A percentile compares a stretch with the other conserved stretches of the same genome.
phyloP scores from a whole-genome alignment of 495 filamentous ascomycete species.

The Daldinia vernicosa region DNA sequence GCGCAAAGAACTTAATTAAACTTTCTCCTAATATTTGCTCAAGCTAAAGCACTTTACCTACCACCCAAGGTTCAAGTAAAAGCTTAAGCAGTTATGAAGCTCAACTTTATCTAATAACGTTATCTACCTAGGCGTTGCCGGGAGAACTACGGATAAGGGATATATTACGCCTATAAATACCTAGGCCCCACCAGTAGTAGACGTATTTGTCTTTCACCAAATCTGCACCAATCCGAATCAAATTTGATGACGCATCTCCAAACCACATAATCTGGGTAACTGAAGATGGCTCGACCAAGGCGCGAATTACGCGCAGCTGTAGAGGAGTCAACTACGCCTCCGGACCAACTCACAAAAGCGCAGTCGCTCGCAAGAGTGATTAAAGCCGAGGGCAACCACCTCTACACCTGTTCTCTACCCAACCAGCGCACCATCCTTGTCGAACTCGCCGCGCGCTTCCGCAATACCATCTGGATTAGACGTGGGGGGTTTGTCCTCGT shows the following conservation, averaged over 20 bases:
- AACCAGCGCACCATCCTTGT: constrained; percentile 67
- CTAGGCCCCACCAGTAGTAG: background rate
- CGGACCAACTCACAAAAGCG: constrained; percentile 66
- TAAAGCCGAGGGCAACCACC: constrained; percentile 85
- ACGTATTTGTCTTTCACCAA: background rate
- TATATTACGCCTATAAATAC: background rate
- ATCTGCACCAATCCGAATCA: background rate
- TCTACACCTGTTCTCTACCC: constrained; percentile 77
- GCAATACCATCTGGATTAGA: constrained; percentile 89
- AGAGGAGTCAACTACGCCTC: constrained; percentile 78
- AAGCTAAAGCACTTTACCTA: too few species aligned
- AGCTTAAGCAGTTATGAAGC: background rate
- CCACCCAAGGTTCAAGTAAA: background rate
- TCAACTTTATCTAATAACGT: background rate
- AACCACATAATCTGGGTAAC: background rate
- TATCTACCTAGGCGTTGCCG: background rate
- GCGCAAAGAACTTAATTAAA: too few species aligned
- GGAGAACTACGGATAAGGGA: constrained; percentile 1
- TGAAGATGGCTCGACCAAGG: constrained; percentile 74
- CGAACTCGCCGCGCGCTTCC: constrained; percentile 83
- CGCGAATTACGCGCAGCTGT: constrained; percentile 77
- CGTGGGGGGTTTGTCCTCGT: constrained; percentile 87
- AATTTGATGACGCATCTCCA: constrained; percentile 1
- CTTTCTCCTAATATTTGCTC: too few species aligned
- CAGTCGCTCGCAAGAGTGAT: constrained; percentile 79